Percentiles rank a stretch among this genome's conserved stretches.
Conservation (phyloP, 805 yeast species). For the Pichia californica region DNA sequence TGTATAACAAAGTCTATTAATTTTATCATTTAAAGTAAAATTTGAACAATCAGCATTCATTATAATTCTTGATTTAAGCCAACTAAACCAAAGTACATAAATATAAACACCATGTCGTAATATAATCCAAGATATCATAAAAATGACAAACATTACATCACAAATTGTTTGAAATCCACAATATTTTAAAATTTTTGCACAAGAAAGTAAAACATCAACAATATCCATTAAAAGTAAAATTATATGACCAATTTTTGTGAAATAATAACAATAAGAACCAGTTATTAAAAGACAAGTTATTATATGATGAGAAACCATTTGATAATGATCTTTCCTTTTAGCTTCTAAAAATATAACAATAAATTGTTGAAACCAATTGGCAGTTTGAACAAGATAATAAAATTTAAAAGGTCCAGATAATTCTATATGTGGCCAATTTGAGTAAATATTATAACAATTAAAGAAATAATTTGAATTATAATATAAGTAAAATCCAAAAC, state of each 20-base stretch:
- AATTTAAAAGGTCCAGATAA: constrained; percentile 48
- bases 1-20: constrained; percentile 44
- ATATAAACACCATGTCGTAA: constrained; percentile 71
- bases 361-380: constrained; percentile 76
- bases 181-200: constrained; percentile 75
- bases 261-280: constrained; percentile 70
- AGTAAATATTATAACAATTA: constrained; percentile 52
- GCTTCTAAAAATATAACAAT: constrained; percentile 72
- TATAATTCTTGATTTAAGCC: constrained; percentile 36
- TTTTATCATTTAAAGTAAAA: constrained; percentile 11
- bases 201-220: constrained; percentile 64
- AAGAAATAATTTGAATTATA: constrained; percentile 51
- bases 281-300: constrained; percentile 61
- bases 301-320: constrained; percentile 86
- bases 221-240: constrained; percentile 77
- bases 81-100: constrained; percentile 56
- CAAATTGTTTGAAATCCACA: constrained; percentile 54
- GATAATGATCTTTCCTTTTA: constrained; percentile 72
- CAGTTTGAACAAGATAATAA: constrained; percentile 68
- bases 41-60: constrained; percentile 42
- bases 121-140: constrained; percentile 61
- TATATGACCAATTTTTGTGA: constrained; percentile 71
- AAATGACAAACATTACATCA: constrained; percentile 62
- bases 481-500: constrained; percentile 53
- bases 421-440: constrained; percentile 68